Evolutionary conservation across 2,329 filamentous ascomycete species (phyloP).

Genomic region (Elsinoe fawcettii): DNA sequence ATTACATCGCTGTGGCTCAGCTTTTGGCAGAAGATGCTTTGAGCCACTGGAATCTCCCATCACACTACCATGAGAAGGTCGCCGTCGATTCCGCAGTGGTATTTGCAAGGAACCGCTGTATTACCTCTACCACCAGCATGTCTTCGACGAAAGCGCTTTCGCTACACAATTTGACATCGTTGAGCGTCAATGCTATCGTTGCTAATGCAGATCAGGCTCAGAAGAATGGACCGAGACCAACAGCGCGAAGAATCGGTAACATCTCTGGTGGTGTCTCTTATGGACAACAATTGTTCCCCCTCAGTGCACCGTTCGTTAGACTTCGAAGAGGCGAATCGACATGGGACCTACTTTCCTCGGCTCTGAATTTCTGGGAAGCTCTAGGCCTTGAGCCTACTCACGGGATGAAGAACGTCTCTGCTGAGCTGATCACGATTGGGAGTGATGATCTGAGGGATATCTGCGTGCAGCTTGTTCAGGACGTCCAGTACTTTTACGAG

Average conservation of each 20-base stretch:
- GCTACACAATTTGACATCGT: neutral
- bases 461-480: slow-evolving; percentile 57
- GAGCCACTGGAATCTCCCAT: slow-evolving; percentile 1
- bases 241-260: slow-evolving; percentile 25
- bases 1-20: slow-evolving; percentile 29
- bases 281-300: slow-evolving; percentile 44
- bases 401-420: slow-evolving; percentile 62
- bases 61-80: neutral
- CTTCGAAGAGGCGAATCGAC: slow-evolving; percentile 61
- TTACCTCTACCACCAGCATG: slow-evolving; percentile 1
- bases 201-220: slow-evolving; percentile 18
- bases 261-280: slow-evolving; percentile 23
- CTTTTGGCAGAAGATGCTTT: slow-evolving; percentile 28
- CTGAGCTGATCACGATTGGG: slow-evolving; percentile 63
- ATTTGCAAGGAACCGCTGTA: slow-evolving; percentile 15
- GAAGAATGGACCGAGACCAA: slow-evolving; percentile 27
- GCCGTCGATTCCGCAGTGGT: neutral
- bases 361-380: slow-evolving; percentile 73
- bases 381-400: slow-evolving; percentile 65
- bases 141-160: neutral
- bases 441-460: slow-evolving; percentile 56
- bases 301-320: slow-evolving; percentile 63
- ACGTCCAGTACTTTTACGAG: slow-evolving; percentile 65
- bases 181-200: neutral
- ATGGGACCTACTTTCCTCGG: slow-evolving; percentile 66